Evolutionary conservation across 2,329 filamentous ascomycete species (phyloP).

Genomic region (Corynespora cassiicola): DNA sequence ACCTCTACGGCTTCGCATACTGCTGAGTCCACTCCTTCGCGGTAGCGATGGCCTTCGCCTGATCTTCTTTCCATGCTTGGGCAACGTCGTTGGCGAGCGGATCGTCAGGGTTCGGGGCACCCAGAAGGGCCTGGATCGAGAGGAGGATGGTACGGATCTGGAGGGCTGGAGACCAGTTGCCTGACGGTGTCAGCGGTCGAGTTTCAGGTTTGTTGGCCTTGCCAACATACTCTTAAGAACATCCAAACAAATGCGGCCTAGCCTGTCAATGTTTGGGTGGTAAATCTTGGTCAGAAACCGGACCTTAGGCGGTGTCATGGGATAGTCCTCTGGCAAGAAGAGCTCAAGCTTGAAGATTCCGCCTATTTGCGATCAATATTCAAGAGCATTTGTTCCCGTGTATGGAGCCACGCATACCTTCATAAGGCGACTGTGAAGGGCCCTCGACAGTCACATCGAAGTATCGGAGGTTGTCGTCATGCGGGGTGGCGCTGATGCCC

Average conservation of each 20-base stretch:
- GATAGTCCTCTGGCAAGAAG: slow-evolving; percentile 97
- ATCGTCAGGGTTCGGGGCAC: slow-evolving; percentile 96
- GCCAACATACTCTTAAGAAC: slow-evolving; percentile 84
- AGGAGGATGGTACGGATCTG: slow-evolving; percentile 99
- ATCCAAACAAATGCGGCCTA: slow-evolving; percentile 95
- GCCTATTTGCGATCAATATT: slow-evolving; percentile 49
- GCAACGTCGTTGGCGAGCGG: slow-evolving; percentile 98
- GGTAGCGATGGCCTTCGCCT: slow-evolving; percentile 88
- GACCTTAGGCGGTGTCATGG: slow-evolving; percentile 98
- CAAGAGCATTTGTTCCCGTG: not conserved
- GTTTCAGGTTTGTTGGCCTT: slow-evolving; percentile 7
- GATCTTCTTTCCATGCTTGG: slow-evolving; percentile 97
- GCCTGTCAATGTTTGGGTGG: slow-evolving; percentile 97
- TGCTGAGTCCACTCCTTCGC: slow-evolving; percentile 90
- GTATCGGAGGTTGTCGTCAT: slow-evolving; percentile 96
- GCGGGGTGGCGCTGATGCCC: slow-evolving; percentile 92
- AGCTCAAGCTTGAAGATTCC: slow-evolving; percentile 97
- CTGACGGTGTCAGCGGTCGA: slow-evolving; percentile 54
- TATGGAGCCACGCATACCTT: slow-evolving; percentile 67
- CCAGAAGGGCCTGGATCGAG: slow-evolving; percentile 94
- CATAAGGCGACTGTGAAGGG: slow-evolving; percentile 89
- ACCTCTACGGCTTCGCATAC: slow-evolving; percentile 66
- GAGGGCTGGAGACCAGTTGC: slow-evolving; percentile 97
- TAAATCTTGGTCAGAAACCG: slow-evolving; percentile 99
- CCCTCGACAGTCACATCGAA: slow-evolving; percentile 98